A percentile compares a stretch with the other conserved stretches of the same genome.
Evolutionary conservation across 192 early-diverging fungal species (phyloP).

Genomic region (Umbelopsis ramanniana): DNA sequence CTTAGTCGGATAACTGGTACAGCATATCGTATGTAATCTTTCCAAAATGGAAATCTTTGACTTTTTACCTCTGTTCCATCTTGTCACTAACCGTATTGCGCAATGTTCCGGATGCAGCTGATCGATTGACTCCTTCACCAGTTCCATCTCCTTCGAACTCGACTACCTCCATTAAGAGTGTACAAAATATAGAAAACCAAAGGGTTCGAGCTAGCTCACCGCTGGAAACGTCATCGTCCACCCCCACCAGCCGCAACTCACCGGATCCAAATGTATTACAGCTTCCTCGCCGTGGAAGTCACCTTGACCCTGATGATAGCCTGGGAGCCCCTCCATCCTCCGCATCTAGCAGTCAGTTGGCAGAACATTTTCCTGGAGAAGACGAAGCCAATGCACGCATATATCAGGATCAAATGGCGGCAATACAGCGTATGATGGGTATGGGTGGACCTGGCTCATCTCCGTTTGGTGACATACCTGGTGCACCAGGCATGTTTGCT

Average conservation of each 20-base stretch:
- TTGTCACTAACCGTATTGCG: background rate
- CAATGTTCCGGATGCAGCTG: background rate
- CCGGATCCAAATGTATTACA: slow-evolving; percentile 7
- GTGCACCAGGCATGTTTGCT: slow-evolving; percentile 25
- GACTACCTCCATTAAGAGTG: background rate
- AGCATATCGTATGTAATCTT: slow-evolving; percentile 29
- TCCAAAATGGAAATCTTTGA: background rate
- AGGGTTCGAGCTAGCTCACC: slow-evolving; percentile 16
- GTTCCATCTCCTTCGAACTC: slow-evolving; percentile 18
- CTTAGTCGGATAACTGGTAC: slow-evolving; percentile 42
- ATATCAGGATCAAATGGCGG: slow-evolving; percentile 14
- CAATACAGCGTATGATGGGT: slow-evolving; percentile 25
- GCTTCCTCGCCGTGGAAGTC: slow-evolving; percentile 27
- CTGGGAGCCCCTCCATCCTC: slow-evolving; percentile 44
- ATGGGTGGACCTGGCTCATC: background rate
- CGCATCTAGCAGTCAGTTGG: background rate
- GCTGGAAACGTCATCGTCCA: background rate
- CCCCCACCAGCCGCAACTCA: background rate
- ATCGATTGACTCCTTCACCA: slow-evolving; percentile 19
- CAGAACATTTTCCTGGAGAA: slow-evolving; percentile 16
- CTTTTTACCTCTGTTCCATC: background rate
- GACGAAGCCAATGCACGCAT: background rate
- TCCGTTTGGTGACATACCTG: slow-evolving; percentile 32
- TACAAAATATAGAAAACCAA: background rate
- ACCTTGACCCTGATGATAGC: slow-evolving; percentile 54